Percentiles rank a stretch among this genome's conserved stretches.
Conservation (phyloP, 75 land plant species). For the Pinus taeda region DNA sequence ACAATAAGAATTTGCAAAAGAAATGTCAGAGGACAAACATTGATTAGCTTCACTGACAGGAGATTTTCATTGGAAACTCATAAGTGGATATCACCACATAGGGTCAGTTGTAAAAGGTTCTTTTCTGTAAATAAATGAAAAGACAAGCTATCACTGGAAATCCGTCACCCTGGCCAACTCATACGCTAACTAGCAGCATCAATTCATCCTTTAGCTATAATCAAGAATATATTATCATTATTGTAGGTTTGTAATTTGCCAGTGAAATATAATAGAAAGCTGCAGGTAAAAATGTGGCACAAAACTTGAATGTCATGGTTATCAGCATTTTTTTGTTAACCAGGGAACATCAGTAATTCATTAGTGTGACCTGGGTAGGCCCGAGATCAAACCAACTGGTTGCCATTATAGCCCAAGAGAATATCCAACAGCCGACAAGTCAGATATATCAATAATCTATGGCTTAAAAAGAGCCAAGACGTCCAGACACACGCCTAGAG, state of each 20-base stretch:
- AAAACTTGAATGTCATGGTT: background rate
- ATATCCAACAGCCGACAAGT: no score
- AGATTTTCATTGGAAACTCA: background rate
- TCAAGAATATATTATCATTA: no score
- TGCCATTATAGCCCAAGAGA: no score
- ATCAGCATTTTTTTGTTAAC: no score
- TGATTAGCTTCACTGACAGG: background rate
- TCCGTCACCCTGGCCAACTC: background rate
- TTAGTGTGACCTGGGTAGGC: no score
- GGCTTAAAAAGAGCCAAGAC: no score
- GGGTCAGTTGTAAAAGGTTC: background rate
- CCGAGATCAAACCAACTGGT: no score
- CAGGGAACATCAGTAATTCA: no score
- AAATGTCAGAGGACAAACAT: background rate
- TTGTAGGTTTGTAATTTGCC: no score
- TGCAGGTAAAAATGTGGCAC: background rate
- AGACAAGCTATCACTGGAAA: background rate
- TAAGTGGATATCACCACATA: background rate
- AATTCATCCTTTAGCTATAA: background rate
- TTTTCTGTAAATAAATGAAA: conserved; percentile 1
- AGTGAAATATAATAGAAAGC: background rate
- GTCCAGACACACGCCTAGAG: no score
- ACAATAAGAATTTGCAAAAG: background rate
- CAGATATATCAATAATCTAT: no score
- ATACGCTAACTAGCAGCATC: background rate